Percentiles rank a stretch among this genome's conserved stretches.
phyloP scores from a whole-genome alignment of 2,329 filamentous ascomycete species.

The Lanzia echinophila region DNA sequence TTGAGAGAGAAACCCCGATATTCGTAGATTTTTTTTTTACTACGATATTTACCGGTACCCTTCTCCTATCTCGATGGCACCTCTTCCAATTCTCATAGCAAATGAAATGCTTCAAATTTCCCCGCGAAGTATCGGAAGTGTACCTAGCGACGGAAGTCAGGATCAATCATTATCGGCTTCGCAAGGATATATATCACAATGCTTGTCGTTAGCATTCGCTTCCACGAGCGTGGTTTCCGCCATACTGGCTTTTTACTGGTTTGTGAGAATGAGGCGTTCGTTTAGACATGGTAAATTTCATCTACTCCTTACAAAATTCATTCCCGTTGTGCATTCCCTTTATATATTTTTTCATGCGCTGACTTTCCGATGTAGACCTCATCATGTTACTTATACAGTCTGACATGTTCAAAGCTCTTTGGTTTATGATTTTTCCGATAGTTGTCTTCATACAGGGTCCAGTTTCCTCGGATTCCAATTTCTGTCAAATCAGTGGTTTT shows the following conservation, averaged over 20 bases:
- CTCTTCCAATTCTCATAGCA: constrained; percentile 15
- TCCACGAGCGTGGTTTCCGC: constrained; percentile 51
- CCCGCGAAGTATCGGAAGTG: constrained; percentile 11
- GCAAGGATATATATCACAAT: constrained; percentile 24
- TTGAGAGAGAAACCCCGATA: too few species aligned
- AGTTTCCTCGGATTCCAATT: constrained; percentile 43
- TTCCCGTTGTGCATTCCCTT: background rate
- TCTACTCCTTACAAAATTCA: background rate
- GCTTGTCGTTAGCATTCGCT: constrained; percentile 33
- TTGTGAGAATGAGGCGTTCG: constrained; percentile 63
- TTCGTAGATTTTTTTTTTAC: background rate
- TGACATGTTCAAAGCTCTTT: constrained; percentile 63
- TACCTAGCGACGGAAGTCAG: constrained; percentile 2
- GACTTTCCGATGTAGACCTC: constrained; percentile 42
- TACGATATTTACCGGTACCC: background rate
- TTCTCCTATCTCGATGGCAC: constrained; percentile 18
- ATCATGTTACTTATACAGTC: constrained; percentile 69
- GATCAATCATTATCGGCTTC: constrained; percentile 9
- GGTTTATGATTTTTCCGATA: constrained; percentile 59
- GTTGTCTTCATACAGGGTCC: constrained; percentile 48
- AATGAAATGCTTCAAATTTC: constrained; percentile 10
- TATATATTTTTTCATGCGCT: constrained; percentile 3
- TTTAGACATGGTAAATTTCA: constrained; percentile 62
- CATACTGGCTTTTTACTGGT: constrained; percentile 60
- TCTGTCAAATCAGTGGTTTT: constrained; percentile 65